A percentile compares a stretch with the other conserved stretches of the same genome.
These are phyloP conservation scores for Hypholoma sublateritium DNA, from an alignment of 768 basidiomycete species.

Conservation along the genomic window DNA sequence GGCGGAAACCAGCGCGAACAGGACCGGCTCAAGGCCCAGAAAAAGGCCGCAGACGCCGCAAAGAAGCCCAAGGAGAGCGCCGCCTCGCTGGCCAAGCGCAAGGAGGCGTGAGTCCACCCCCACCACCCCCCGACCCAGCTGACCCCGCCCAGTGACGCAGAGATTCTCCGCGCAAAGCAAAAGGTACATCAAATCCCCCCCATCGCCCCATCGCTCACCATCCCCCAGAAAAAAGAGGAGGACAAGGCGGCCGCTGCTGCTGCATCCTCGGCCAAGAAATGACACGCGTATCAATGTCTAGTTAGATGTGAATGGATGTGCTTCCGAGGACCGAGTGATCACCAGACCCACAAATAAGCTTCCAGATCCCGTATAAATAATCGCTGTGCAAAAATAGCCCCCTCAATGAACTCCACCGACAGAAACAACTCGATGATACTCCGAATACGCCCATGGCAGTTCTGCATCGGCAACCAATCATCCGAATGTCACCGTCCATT, in stretches of 20 bases:
- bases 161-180: slow-evolving; percentile 73
- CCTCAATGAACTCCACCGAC: slow-evolving; percentile 1
- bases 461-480: slow-evolving; percentile 18
- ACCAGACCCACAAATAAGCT: slow-evolving; percentile 7
- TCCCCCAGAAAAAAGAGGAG: slow-evolving; percentile 54
- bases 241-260: slow-evolving; percentile 33
- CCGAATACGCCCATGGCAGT: background rate
- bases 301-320: no score
- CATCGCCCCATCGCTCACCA: background rate
- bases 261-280: slow-evolving; percentile 10
- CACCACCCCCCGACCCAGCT: slow-evolving; percentile 9
- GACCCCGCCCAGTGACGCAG: slow-evolving; percentile 61
- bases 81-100: slow-evolving; percentile 59
- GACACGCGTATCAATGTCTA: background rate
- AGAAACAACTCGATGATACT: background rate
- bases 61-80: slow-evolving; percentile 78
- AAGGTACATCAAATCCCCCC: slow-evolving; percentile 48
- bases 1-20: slow-evolving; percentile 83
- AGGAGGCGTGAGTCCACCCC: slow-evolving; percentile 62
- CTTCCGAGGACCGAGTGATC: background rate
- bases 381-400: background rate
- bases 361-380: background rate
- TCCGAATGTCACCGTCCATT: slow-evolving; percentile 16
- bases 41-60: slow-evolving; percentile 53
- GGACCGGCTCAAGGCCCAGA: slow-evolving; percentile 73